Evolutionary conservation across 164 flowering plant species (phyloP).

Genomic region (Macadamia tetraphylla): DNA sequence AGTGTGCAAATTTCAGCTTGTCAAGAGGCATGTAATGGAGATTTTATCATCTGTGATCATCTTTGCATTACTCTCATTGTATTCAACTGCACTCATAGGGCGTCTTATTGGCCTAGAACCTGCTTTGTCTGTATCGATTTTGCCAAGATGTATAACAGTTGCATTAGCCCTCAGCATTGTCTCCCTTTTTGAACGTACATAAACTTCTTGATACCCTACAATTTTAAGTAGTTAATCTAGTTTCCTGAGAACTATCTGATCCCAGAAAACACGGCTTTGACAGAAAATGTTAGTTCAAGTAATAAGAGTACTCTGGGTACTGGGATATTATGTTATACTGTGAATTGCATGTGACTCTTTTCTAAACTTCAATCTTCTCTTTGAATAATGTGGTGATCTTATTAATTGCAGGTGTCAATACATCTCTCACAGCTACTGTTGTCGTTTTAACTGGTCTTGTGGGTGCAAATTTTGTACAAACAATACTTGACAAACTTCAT

Average conservation of each 20-base stretch:
- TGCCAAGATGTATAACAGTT: slow-evolving; percentile 96
- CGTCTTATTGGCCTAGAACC: slow-evolving; percentile 76
- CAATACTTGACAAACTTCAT: slow-evolving; percentile 62
- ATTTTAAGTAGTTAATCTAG: neutral
- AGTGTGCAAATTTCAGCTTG: slow-evolving; percentile 48
- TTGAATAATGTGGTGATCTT: neutral
- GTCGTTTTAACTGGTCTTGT: slow-evolving; percentile 93
- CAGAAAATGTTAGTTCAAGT: no score
- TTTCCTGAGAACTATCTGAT: neutral
- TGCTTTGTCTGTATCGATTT: slow-evolving; percentile 64
- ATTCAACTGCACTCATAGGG: slow-evolving; percentile 85
- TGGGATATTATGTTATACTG: no score
- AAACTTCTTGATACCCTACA: neutral
- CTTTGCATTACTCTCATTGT: slow-evolving; percentile 77
- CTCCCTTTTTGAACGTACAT: slow-evolving; percentile 80
- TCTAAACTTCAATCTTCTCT: neutral
- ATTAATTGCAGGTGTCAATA: slow-evolving; percentile 59
- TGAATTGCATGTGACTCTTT: neutral
- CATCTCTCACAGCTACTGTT: slow-evolving; percentile 89
- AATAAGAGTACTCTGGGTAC: no score
- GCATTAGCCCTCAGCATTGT: slow-evolving; percentile 98
- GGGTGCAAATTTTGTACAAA: slow-evolving; percentile 94
- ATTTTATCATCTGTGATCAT: slow-evolving; percentile 84
- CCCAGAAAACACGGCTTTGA: neutral
- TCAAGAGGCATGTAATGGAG: slow-evolving; percentile 95